Evolutionary conservation across 139 green algal species (phyloP), one percentile per base, ranked within the genome.

Genomic region (Closterium sp.): DNA sequence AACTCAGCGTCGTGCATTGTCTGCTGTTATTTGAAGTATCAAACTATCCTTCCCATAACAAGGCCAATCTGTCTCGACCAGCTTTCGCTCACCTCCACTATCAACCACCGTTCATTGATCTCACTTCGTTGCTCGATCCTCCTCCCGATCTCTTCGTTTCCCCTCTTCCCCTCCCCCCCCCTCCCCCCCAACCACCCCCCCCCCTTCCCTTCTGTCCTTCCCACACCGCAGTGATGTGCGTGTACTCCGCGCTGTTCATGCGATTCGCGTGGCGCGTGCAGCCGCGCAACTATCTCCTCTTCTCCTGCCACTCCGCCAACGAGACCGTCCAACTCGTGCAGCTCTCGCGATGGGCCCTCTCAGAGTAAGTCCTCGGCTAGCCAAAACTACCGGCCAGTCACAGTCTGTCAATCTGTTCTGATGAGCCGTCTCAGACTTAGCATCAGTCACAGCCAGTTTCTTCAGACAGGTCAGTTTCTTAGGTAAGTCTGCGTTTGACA

Each of bases 241-340:
- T 98, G 25, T 98, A 98, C 93, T 96, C 94, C 90, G 88, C 94
- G 19, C 95, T 98, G 28, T 98, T 98, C 95, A 98, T 98, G 96
- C 95, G 96, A 0, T 98, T 98, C 86, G 96, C 96, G 0, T 98
- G 96, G 96, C 91, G 94, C 32, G 96, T 98, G 31, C 89, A 96
- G 92, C 96, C 96, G 0, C 92, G 96, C 76, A 98, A 98, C 94
- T 96, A 97, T 85, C 95, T 98, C 23, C 95, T 98, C n/a, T 93
- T 98, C 9, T 94, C 95, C 3, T 98, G 96, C 93, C 96, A 98
- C 91, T 90, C 95, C 12, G 95, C 93, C 87, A 98, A 98, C 89
- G 96, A 97, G 90, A 90, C 87, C 3, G 96, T 97, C 84, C 96
- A 98, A 94, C 94, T 92, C 32, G 93, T 94, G 69, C 91, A 95